Evolutionary conservation across 495 filamentous ascomycete species (phyloP).

Genomic region (Chlorociboria aeruginascens): DNA sequence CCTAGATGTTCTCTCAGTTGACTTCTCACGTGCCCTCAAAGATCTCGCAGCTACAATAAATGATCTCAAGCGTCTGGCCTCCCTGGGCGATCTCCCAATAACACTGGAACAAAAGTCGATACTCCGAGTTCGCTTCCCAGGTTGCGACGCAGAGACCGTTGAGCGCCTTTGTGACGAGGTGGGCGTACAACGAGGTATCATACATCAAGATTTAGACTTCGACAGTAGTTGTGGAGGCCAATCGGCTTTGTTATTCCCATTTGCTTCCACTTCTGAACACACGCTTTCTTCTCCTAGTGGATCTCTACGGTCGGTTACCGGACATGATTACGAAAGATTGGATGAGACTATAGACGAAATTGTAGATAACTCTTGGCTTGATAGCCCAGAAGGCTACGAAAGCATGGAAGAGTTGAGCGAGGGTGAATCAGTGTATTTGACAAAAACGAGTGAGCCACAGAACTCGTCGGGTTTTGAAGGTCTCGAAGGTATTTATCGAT

Average conservation of each 20-base stretch:
- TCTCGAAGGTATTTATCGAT: slow-evolving; percentile 74
- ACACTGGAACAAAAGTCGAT: slow-evolving; percentile 45
- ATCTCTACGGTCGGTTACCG: slow-evolving; percentile 27
- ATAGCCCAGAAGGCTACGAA: slow-evolving; percentile 31
- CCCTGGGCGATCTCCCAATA: slow-evolving; percentile 75
- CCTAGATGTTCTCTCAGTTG: slow-evolving; percentile 69
- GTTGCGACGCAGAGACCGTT: slow-evolving; percentile 76
- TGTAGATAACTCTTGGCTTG: slow-evolving; percentile 34
- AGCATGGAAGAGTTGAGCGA: slow-evolving; percentile 39
- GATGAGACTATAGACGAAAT: slow-evolving; percentile 26
- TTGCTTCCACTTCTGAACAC: slow-evolving; percentile 53
- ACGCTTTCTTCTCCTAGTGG: slow-evolving; percentile 33
- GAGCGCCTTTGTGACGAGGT: slow-evolving; percentile 77
- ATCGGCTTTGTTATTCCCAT: slow-evolving; percentile 75
- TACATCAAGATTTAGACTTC: slow-evolving; percentile 70
- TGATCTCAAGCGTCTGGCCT: slow-evolving; percentile 65
- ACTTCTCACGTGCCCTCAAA: slow-evolving; percentile 80
- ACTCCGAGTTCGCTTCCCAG: slow-evolving; percentile 77
- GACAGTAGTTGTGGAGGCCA: slow-evolving; percentile 45
- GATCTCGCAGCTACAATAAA: slow-evolving; percentile 68
- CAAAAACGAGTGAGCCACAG: slow-evolving; percentile 30
- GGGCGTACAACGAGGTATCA: slow-evolving; percentile 63
- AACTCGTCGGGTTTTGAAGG: slow-evolving; percentile 53
- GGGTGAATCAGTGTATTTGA: slow-evolving; percentile 32
- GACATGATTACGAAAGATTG: slow-evolving; percentile 17